Conservation (phyloP, 139 green algal genomes). For the Picochlorum costavermella region DNA sequence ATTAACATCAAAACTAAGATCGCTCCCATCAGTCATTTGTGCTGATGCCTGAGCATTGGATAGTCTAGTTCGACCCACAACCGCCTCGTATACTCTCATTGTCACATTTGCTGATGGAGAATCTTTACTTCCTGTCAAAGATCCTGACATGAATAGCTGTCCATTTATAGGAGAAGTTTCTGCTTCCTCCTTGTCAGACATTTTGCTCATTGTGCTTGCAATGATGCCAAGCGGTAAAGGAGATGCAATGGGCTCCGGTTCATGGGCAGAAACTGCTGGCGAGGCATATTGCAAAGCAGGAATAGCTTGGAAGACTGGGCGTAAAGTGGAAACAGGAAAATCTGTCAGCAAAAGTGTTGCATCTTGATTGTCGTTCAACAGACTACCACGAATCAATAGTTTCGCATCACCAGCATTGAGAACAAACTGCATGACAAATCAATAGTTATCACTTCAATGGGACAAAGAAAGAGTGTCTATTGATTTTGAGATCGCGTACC, state of each 20-base stretch:
- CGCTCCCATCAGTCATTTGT: constrained; percentile 32
- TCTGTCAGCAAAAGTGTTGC: constrained; percentile 61
- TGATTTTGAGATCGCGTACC: background rate
- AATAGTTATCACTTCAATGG: constrained; percentile 19
- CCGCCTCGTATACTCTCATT: constrained; percentile 60
- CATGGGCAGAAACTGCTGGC: constrained; percentile 28
- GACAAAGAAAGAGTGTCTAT: constrained; percentile 16
- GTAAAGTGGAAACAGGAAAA: constrained; percentile 67
- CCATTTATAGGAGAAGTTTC: constrained; percentile 55
- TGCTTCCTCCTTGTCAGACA: constrained; percentile 2
- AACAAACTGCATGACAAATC: constrained; percentile 16
- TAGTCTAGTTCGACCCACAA: constrained; percentile 59
- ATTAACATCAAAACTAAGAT: constrained; percentile 43
- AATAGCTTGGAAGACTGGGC: constrained; percentile 54
- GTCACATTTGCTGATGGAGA: constrained; percentile 46
- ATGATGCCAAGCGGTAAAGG: constrained; percentile 25
- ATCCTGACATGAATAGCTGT: constrained; percentile 63
- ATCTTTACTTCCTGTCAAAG: constrained; percentile 31
- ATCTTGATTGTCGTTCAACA: constrained; percentile 70
- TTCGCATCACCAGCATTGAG: constrained; percentile 32
- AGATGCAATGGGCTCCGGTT: constrained; percentile 10
- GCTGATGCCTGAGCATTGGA: constrained; percentile 38
- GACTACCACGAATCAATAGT: constrained; percentile 35
- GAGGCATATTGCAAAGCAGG: constrained; percentile 51
- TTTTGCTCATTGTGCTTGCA: background rate